Conservation (phyloP, 2,329 filamentous ascomycete genomes). For the Alternaria atra region DNA sequence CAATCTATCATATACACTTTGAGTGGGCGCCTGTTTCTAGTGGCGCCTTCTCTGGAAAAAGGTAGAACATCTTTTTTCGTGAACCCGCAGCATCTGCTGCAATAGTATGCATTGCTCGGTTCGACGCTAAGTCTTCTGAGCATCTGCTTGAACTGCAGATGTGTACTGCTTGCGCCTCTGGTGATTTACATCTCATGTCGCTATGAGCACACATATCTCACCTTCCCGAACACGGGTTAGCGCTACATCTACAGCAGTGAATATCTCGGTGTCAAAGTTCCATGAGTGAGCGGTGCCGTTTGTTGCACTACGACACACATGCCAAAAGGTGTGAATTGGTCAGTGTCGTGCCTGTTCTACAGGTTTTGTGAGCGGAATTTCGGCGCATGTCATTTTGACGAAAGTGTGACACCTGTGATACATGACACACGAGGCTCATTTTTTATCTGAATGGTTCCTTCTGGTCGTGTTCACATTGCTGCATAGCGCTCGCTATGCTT, state of each 20-base stretch:
- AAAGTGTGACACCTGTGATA: too few relatives aligned
- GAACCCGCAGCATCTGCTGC: not conserved
- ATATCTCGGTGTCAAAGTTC: not conserved
- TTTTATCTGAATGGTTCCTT: too few relatives aligned
- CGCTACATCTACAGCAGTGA: constrained; percentile 3
- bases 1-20: constrained; percentile 56
- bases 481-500: too few relatives aligned
- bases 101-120: not conserved
- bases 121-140: not conserved
- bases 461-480: too few relatives aligned
- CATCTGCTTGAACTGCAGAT: not conserved
- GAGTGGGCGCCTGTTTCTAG: constrained; percentile 41
- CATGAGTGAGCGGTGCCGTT: constrained; percentile 1
- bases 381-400: not conserved
- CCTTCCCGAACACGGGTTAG: not conserved
- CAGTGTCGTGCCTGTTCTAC: not conserved
- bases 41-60: constrained; percentile 53
- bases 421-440: too few relatives aligned
- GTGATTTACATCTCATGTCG: not conserved
- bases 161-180: not conserved
- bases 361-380: not conserved
- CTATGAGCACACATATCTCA: not conserved
- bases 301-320: constrained; percentile 1
- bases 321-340: not conserved
- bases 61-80: constrained; percentile 62